A percentile compares a stretch with the other conserved stretches of the same genome.
Evolutionary conservation across 2,329 filamentous ascomycete species (phyloP).

Genomic region (Graphiopsis chlorocephala): DNA sequence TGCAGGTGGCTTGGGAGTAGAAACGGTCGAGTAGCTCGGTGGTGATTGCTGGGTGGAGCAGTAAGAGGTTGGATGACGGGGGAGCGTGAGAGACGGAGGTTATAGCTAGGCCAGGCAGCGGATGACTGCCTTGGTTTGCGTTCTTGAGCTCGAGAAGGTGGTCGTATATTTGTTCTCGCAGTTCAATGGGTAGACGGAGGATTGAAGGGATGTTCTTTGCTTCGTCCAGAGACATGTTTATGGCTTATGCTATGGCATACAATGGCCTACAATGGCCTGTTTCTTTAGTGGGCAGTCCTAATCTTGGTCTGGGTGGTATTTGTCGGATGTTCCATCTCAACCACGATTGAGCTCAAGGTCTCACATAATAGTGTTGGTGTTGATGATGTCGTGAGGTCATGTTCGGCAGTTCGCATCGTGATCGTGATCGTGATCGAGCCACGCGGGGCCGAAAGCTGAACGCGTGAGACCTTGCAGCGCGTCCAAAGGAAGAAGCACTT

Average conservation of each 20-base stretch:
- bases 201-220: conserved; percentile 7
- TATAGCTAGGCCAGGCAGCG: conserved; percentile 27
- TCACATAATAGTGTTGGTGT: background rate
- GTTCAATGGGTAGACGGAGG: conserved; percentile 39
- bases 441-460: background rate
- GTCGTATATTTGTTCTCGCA: conserved; percentile 40
- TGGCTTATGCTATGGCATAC: background rate
- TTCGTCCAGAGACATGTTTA: background rate
- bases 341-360: background rate
- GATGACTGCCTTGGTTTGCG: conserved; percentile 5
- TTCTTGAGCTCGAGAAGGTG: conserved; percentile 29
- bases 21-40: conserved; percentile 33
- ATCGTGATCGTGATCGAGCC: conserved; percentile 2
- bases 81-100: conserved; percentile 33
- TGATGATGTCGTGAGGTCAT: background rate
- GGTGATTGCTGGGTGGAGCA: conserved; percentile 28
- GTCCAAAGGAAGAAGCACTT: background rate
- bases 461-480: conserved; percentile 7
- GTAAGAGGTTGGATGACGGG: conserved; percentile 26
- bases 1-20: conserved; percentile 33
- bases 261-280: background rate
- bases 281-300: background rate
- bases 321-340: background rate
- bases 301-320: background rate
- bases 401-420: background rate